Evolutionary conservation across 148 eudicot genomes (phyloP).

Genomic region (Euryodendron excelsum): DNA sequence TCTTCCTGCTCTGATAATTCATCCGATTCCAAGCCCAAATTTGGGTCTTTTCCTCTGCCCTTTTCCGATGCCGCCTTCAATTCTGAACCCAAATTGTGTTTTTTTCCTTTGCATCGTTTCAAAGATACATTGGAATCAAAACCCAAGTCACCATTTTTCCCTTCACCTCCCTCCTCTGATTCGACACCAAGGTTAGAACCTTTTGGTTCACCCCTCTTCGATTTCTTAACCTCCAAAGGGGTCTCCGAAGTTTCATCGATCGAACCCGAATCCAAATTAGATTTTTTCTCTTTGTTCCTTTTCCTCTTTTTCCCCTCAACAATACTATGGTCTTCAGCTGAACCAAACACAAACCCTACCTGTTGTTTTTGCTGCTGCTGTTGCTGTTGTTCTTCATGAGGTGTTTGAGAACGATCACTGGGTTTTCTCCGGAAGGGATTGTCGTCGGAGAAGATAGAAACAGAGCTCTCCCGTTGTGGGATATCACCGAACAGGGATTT

Average conservation of each 20-base stretch:
- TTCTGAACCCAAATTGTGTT: background rate
- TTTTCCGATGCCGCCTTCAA: background rate
- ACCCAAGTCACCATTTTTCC: background rate
- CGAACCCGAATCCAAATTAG: constrained; percentile 5
- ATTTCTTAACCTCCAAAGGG: constrained; percentile 15
- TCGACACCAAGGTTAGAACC: constrained; percentile 4
- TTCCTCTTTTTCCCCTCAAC: constrained; percentile 32
- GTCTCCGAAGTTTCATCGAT: constrained; percentile 7
- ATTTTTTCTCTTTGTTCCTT: constrained; percentile 23
- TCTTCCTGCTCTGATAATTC: background rate
- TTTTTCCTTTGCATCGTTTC: background rate
- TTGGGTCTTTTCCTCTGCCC: background rate
- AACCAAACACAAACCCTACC: constrained; percentile 10
- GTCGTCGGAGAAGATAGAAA: constrained; percentile 51
- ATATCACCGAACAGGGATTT: constrained; percentile 53
- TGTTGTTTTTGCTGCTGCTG: background rate
- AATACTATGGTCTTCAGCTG: constrained; percentile 19
- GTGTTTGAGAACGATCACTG: constrained; percentile 3
- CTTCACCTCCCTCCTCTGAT: constrained; percentile 8
- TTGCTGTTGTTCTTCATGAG: too few species aligned
- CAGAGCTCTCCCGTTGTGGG: constrained; percentile 22
- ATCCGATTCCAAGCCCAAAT: background rate
- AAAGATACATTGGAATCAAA: background rate
- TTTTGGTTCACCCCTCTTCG: constrained; percentile 8
- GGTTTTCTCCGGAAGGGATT: constrained; percentile 68